Conservation (phyloP, 1,139 yeast genomes). For the Yamadazyma conglobata region DNA sequence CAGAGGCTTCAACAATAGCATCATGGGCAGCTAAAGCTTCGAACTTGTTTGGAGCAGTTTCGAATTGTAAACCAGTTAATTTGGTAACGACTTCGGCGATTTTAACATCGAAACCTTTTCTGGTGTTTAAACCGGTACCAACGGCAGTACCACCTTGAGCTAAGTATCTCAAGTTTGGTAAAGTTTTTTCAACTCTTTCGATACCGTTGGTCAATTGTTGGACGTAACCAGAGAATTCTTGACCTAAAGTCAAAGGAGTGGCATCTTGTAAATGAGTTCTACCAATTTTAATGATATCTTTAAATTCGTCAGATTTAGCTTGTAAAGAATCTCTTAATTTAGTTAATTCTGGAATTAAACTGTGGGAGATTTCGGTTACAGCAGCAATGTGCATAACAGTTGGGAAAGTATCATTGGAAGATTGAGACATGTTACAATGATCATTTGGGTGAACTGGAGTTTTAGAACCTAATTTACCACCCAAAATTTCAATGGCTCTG, state of each 20-base stretch:
- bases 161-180: slow-evolving; percentile 72
- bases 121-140: slow-evolving; percentile 96
- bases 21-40: slow-evolving; percentile 99
- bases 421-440: slow-evolving; percentile 97
- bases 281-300: slow-evolving; percentile 91
- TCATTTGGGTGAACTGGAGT: slow-evolving; percentile 96
- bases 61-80: slow-evolving; percentile 82
- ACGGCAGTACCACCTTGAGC: slow-evolving; percentile 99
- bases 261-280: slow-evolving; percentile 99
- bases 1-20: slow-evolving; percentile 95
- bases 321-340: slow-evolving; percentile 74
- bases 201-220: slow-evolving; percentile 91
- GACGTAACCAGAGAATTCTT: slow-evolving; percentile 95
- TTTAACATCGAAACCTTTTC: slow-evolving; percentile 79
- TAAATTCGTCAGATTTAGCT: slow-evolving; percentile 77
- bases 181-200: slow-evolving; percentile 71
- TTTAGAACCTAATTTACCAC: slow-evolving; percentile 89
- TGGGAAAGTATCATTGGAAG: slow-evolving; percentile 97
- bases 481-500: slow-evolving; percentile 93
- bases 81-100: slow-evolving; percentile 77
- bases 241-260: slow-evolving; percentile 95
- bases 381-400: slow-evolving; percentile 99
- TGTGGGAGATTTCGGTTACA: slow-evolving; percentile 75
- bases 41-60: slow-evolving; percentile 97
- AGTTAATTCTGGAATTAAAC: slow-evolving; percentile 75